A percentile compares a stretch with the other conserved stretches of the same genome.
These are phyloP conservation scores for Reutealis trisperma DNA, from an alignment of 345 rosid species.

Conservation along the genomic window DNA sequence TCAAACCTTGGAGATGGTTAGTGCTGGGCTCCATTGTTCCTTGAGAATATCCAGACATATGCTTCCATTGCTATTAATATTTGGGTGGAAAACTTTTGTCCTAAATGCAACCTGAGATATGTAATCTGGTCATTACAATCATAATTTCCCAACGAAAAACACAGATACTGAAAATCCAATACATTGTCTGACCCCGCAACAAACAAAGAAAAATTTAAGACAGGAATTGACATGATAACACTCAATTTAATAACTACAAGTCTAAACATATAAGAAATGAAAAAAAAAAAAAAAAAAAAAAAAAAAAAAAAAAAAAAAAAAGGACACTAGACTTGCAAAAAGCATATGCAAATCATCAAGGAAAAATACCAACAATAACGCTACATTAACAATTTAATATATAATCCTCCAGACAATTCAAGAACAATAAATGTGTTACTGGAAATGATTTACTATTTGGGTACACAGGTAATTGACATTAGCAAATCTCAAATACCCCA, in stretches of 20 bases:
- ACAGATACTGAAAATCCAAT: neutral
- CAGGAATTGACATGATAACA: neutral
- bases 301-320: neutral
- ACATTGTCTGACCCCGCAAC: neutral
- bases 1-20: conserved; percentile 30
- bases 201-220: neutral
- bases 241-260: neutral
- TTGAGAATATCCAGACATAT: conserved; percentile 28
- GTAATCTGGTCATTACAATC: neutral
- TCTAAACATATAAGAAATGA: neutral
- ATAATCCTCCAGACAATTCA: neutral
- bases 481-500: too few relatives aligned
- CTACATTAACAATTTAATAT: neutral
- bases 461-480: too few relatives aligned
- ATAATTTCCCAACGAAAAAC: neutral
- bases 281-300: neutral
- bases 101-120: conserved; percentile 20
- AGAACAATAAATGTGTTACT: too few relatives aligned
- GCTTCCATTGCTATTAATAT: conserved; percentile 26
- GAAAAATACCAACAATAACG: neutral
- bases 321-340: neutral
- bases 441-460: neutral
- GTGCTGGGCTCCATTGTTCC: conserved; percentile 32
- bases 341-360: neutral
- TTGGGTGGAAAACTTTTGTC: conserved; percentile 30